Evolutionary conservation across 169 alveolate genomes (phyloP).

Genomic region (Babesia sp.): DNA sequence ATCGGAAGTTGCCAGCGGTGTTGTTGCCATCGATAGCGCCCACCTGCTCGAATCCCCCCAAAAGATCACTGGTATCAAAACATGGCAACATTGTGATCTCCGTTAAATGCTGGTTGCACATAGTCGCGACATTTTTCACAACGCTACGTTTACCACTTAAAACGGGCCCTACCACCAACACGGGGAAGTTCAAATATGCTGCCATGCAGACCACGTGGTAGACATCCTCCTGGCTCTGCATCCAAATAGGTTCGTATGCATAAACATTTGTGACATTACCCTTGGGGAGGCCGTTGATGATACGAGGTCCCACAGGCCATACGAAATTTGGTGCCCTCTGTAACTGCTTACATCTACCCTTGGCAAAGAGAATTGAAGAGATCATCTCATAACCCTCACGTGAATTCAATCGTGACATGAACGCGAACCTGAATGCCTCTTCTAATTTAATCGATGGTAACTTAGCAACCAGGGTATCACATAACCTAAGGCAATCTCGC

Average conservation of each 20-base stretch:
- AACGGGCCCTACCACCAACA: slow-evolving; percentile 64
- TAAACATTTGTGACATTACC: not conserved
- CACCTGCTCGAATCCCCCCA: slow-evolving; percentile 82
- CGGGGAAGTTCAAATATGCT: slow-evolving; percentile 50
- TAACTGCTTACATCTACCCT: no score
- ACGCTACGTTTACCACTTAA: slow-evolving; percentile 66
- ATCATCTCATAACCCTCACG: not conserved
- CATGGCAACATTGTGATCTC: slow-evolving; percentile 76
- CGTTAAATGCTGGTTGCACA: slow-evolving; percentile 50
- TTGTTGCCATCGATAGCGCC: slow-evolving; percentile 2
- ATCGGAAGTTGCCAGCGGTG: slow-evolving; percentile 25
- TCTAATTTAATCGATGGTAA: slow-evolving; percentile 12
- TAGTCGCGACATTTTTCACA: slow-evolving; percentile 45
- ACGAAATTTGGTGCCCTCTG: not conserved
- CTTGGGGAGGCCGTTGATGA: not conserved
- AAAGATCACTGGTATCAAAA: slow-evolving; percentile 78
- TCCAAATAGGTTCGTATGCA: slow-evolving; percentile 24
- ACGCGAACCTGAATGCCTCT: slow-evolving; percentile 19
- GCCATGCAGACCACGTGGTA: slow-evolving; percentile 8
- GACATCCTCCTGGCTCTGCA: slow-evolving; percentile 35
- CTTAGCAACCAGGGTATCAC: slow-evolving; percentile 7
- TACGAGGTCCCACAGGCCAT: not conserved
- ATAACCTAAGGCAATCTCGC: slow-evolving; percentile 45
- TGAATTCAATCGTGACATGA: slow-evolving; percentile 33
- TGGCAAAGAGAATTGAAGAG: not conserved